Conservation (phyloP, 2,329 filamentous ascomycete species). For the Tolypocladium album region DNA sequence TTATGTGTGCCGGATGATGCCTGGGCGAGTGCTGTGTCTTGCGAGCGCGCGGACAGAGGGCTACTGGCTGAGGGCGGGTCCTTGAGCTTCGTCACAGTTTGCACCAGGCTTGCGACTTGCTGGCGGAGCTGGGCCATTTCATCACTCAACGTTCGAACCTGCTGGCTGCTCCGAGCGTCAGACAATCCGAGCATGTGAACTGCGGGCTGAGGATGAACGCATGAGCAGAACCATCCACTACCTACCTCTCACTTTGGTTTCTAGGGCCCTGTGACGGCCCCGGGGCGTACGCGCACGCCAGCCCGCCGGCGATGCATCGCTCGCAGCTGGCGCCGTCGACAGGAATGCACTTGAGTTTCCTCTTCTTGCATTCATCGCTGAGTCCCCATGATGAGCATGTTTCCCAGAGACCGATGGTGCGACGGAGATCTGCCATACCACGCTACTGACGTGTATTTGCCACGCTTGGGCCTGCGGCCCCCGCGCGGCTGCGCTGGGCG, state of each 20-base stretch:
- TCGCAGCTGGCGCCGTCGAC: conserved; percentile 15
- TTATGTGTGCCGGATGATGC: conserved; percentile 9
- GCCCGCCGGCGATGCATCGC: conserved; percentile 16
- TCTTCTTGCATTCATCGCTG: conserved; percentile 28
- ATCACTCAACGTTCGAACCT: conserved; percentile 13
- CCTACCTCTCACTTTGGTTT: conserved; percentile 12
- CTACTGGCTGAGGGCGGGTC: conserved; percentile 6
- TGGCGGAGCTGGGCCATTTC: conserved; percentile 18
- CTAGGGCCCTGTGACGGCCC: conserved; percentile 9
- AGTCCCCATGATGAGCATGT: conserved; percentile 2
- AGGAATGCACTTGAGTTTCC: conserved; percentile 28
- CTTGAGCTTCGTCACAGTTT: conserved; percentile 15
- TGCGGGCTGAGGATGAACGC: background rate
- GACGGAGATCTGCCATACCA: conserved; percentile 15
- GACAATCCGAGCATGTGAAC: background rate
- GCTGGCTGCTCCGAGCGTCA: background rate
- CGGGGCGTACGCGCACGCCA: conserved; percentile 14
- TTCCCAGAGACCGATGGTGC: background rate
- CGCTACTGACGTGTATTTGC: conserved; percentile 25
- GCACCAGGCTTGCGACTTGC: conserved; percentile 17
- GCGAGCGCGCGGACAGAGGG: conserved; percentile 5
- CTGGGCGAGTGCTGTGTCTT: conserved; percentile 4
- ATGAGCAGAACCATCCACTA: background rate
- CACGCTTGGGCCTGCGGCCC: conserved; percentile 15
- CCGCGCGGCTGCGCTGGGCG: background rate